A percentile compares a stretch with the other conserved stretches of the same genome.
Evolutionary conservation across 345 rosid genomes (phyloP).

Genomic region (Chamaenerion angustifolium): DNA sequence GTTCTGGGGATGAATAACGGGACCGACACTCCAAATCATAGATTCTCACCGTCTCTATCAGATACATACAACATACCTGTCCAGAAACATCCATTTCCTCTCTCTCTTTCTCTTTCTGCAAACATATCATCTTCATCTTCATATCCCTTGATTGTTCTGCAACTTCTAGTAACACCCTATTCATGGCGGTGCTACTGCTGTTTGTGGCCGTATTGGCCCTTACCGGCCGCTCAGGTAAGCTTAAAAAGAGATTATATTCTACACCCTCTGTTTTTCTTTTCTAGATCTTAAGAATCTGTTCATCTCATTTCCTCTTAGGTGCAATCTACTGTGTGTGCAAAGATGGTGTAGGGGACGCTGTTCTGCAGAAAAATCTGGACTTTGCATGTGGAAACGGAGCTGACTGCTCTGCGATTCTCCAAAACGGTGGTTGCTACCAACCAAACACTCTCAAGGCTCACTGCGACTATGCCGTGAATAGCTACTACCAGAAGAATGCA

Average conservation of each 20-base stretch:
- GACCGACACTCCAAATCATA: not conserved
- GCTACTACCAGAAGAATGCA: slow-evolving; percentile 61
- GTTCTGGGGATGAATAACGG: not conserved
- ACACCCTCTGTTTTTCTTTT: not conserved
- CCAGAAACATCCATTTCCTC: not conserved
- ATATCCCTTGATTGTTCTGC: not conserved
- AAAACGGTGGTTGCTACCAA: slow-evolving; percentile 59
- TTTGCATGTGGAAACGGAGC: slow-evolving; percentile 91
- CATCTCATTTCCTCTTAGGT: slow-evolving; percentile 13
- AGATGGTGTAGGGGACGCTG: slow-evolving; percentile 38
- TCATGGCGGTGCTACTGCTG: slow-evolving; percentile 1
- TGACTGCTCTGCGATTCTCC: slow-evolving; percentile 40
- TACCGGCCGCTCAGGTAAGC: slow-evolving; percentile 58
- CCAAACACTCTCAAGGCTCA: slow-evolving; percentile 80
- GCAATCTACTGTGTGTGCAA: slow-evolving; percentile 68
- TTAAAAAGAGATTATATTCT: not conserved
- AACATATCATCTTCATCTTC: not conserved
- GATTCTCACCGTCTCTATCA: not conserved
- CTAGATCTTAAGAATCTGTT: not conserved
- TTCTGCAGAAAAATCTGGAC: slow-evolving; percentile 53
- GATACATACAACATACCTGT: not conserved
- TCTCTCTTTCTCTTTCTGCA: not conserved
- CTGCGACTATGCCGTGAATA: slow-evolving; percentile 85
- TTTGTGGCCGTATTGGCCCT: slow-evolving; percentile 24
- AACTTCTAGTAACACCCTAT: not conserved